Conservation (phyloP, 2,329 filamentous ascomycete species). For the Aureobasidium zeae region DNA sequence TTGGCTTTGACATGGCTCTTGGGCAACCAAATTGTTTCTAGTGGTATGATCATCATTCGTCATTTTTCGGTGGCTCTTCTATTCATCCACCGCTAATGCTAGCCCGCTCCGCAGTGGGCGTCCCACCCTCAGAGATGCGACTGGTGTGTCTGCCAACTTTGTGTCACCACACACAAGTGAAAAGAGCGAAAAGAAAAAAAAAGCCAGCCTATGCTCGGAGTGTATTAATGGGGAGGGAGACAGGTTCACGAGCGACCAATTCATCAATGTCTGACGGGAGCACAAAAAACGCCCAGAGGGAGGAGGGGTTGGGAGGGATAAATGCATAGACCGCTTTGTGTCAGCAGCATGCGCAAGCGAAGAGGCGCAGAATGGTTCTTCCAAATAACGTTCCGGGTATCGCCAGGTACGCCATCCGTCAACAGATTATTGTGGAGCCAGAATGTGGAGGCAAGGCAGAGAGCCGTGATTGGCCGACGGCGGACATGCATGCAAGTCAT, state of each 20-base stretch:
- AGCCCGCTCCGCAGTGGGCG: too few relatives aligned
- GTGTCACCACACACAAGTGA: constrained; percentile 9
- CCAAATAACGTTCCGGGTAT: constrained; percentile 13
- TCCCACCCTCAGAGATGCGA: constrained; percentile 7
- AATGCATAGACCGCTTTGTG: constrained; percentile 15
- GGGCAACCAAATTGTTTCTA: too few relatives aligned
- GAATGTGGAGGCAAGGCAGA: constrained; percentile 7
- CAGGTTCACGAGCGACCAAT: constrained; percentile 2
- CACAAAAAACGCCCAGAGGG: constrained; percentile 7
- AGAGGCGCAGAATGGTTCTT: constrained; percentile 11
- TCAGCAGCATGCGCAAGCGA: constrained; percentile 15
- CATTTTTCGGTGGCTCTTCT: constrained; percentile 10
- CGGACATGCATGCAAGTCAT: constrained; percentile 14
- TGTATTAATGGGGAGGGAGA: not conserved
- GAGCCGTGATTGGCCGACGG: constrained; percentile 14
- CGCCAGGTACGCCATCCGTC: constrained; percentile 15
- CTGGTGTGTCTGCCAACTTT: not conserved
- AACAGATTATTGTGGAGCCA: constrained; percentile 13
- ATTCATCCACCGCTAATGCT: not conserved
- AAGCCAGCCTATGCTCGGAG: not conserved
- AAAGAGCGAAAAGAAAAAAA: constrained; percentile 19
- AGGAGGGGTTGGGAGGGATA: constrained; percentile 3
- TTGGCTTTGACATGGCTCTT: too few relatives aligned
- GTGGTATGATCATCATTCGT: constrained; percentile 2
- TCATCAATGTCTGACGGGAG: constrained; percentile 16